phyloP scores from a whole-genome alignment of 2,329 filamentous ascomycete genomes.

The Geosmithia flava region DNA sequence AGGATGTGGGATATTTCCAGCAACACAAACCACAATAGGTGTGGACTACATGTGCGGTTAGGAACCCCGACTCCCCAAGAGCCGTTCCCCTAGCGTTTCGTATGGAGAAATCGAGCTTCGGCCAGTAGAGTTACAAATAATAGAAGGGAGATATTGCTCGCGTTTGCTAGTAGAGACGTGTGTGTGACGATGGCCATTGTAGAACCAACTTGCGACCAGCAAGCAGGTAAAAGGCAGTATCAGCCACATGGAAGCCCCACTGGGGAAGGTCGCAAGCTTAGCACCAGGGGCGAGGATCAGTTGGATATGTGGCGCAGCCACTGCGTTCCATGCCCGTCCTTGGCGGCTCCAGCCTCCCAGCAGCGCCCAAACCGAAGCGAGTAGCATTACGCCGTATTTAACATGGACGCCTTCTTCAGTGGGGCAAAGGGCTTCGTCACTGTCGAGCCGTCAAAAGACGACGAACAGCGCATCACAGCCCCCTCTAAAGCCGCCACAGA shows the following conservation, averaged over 20 bases:
- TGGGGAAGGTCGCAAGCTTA: neutral
- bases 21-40: conserved; percentile 7
- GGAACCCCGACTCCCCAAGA: neutral
- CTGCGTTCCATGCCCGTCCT: neutral
- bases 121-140: neutral
- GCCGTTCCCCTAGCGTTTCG: neutral
- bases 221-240: neutral
- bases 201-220: neutral
- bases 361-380: neutral
- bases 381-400: neutral
- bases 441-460: neutral
- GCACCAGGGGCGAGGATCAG: neutral
- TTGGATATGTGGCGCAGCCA: conserved; percentile 1
- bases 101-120: neutral
- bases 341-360: neutral
- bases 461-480: neutral
- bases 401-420: neutral
- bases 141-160: neutral
- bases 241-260: neutral
- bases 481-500: neutral
- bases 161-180: neutral
- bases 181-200: neutral
- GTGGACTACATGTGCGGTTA: conserved; percentile 14
- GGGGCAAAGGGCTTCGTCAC: conserved; percentile 3
- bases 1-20: neutral